Base-by-base conservation (phyloP, 441 rosid species). In the Erysimum cheiri region DNA sequence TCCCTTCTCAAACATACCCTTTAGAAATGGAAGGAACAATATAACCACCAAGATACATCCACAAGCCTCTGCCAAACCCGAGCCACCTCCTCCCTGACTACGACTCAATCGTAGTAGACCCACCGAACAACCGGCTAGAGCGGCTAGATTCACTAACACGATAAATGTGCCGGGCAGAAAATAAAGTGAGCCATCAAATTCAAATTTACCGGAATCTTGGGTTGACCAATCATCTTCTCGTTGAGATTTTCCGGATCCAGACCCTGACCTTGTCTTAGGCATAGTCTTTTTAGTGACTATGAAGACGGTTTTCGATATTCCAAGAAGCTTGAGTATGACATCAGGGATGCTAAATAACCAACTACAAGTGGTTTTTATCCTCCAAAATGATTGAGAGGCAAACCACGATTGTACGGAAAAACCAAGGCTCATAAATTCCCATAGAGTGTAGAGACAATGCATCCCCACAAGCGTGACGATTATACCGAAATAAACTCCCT, bases 151-250 rank as follows among this genome's bases (percentile, higher is more conserved):
- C 37, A 87, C 70, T 8, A 87, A 53, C 70, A 87, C 7, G 15
- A 90, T 69, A 13, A 86, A 48, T 0, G 92, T 86, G 15, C 95
- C 91, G 0, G 93, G 93, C 22, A 86, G 14, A 29, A 88, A 87
- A 17, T 80, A 14, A 0, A 76, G 71, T 3, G 89, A 86, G 33
- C 61, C 81, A 24, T 84, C 85, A 14, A 89, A 85, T 40, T 80
- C 79, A 64, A 88, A 87, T 64, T 70, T 72, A 5, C 80, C 80
- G 0, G 10, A 52, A 12, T 76, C 61, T 6, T 26, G 32, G 6
- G 75, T 54, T 2, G 28, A 49, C 5, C 5, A 24, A 35, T 65
- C 67, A 14, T 44, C 37, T 43, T 65, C 28, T 48, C 24, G 54
- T 31, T 61, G 76, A 26, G 62, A 5, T 28, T 49, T n/a, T 61